A percentile compares a stretch with the other conserved stretches of the same genome.
Evolutionary conservation across 805 yeast species (phyloP).

Genomic region (Brettanomyces custersianus): DNA sequence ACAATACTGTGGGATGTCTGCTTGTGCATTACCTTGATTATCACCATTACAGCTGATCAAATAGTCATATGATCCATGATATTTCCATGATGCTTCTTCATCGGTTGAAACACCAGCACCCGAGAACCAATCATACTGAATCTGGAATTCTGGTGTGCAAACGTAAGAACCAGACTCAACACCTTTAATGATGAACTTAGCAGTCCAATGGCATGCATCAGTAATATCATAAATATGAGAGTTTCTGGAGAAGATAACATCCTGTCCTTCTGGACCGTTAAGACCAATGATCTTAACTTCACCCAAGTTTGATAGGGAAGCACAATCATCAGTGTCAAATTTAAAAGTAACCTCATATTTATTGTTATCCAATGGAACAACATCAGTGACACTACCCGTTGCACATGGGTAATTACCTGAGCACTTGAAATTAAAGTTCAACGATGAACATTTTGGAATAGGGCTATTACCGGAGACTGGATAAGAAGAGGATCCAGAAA

Average conservation of each 20-base stretch:
- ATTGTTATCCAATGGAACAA: constrained; percentile 1
- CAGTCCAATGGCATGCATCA: constrained; percentile 17
- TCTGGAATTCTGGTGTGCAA: constrained; percentile 17
- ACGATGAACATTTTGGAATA: constrained; percentile 2
- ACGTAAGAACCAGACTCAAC: constrained; percentile 4
- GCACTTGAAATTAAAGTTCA: constrained; percentile 2
- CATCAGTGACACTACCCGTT: constrained; percentile 1
- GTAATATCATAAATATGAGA: constrained; percentile 10
- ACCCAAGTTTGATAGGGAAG: constrained; percentile 4
- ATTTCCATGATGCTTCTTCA: background rate
- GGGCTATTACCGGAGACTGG: constrained; percentile 3
- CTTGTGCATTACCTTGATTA: constrained; percentile 18
- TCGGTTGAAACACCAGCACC: constrained; percentile 8
- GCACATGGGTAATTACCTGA: constrained; percentile 8
- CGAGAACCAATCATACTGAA: constrained; percentile 22
- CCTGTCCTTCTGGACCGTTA: constrained; percentile 13
- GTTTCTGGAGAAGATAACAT: constrained; percentile 13
- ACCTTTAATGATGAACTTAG: constrained; percentile 15
- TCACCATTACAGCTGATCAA: constrained; percentile 15
- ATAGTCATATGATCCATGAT: constrained; percentile 11
- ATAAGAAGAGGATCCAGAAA: constrained; percentile 2
- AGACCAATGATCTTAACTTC: constrained; percentile 16
- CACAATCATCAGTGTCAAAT: constrained; percentile 4
- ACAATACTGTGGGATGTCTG: constrained; percentile 17
- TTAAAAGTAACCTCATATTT: constrained; percentile 3